Evolutionary conservation across 805 yeast genomes (phyloP).

Genomic region (Ogataea methylovora): DNA sequence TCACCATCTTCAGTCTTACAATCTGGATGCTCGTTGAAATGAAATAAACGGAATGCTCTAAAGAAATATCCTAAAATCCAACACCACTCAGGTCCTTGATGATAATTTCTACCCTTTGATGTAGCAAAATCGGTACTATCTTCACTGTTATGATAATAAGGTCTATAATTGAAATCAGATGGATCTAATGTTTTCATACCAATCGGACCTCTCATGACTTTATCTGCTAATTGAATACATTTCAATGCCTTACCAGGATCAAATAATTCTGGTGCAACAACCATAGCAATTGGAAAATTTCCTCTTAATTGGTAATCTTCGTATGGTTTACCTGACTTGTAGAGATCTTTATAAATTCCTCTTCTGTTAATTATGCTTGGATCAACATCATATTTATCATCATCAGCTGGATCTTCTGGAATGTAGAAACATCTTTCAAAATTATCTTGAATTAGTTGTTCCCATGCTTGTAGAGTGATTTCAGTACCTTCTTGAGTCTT

Average conservation of each 20-base stretch:
- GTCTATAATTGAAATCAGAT: conserved; percentile 83
- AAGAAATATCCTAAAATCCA: conserved; percentile 87
- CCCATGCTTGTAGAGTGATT: conserved; percentile 65
- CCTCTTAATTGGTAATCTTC: conserved; percentile 94
- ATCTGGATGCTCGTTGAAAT: conserved; percentile 29
- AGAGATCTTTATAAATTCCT: conserved; percentile 90
- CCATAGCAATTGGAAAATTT: conserved; percentile 86
- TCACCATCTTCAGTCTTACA: conserved; percentile 25
- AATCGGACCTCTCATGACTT: conserved; percentile 71
- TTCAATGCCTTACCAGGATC: conserved; percentile 47
- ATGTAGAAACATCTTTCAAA: conserved; percentile 77
- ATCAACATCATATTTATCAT: conserved; percentile 54
- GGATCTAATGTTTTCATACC: conserved; percentile 95
- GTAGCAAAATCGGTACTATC: conserved; percentile 87
- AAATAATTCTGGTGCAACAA: conserved; percentile 93
- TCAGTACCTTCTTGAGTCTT: conserved; percentile 47
- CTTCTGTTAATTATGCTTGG: conserved; percentile 69
- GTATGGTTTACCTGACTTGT: conserved; percentile 71
- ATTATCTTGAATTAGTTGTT: conserved; percentile 53
- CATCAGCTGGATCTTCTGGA: conserved; percentile 60
- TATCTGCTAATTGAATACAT: conserved; percentile 71
- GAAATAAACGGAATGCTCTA: conserved; percentile 62
- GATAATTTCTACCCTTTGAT: conserved; percentile 92
- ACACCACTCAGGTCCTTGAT: conserved; percentile 99
- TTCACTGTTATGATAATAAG: conserved; percentile 73